Evolutionary conservation across 31 red algal genomes (phyloP), one percentile per base, ranked within the genome.

Genomic region (Bonnemaisonia californica): DNA sequence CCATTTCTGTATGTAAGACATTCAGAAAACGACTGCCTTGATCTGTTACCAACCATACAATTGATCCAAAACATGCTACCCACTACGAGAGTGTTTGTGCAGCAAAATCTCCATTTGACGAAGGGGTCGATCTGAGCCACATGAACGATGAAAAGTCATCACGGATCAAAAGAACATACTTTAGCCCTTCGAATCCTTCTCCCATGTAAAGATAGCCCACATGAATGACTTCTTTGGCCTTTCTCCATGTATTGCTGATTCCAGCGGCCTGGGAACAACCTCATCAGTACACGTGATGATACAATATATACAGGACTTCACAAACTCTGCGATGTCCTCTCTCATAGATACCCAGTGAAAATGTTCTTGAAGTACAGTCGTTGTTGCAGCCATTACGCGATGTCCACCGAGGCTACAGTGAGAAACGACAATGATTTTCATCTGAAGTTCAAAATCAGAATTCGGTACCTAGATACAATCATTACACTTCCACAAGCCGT

Each of bases 201-300:
- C 69, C 70, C 55, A 76, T 76, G 55, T 57, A 69, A 3, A 76
- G 42, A 30, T 56, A 87, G 29, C 77, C 83, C 38, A 77, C 66
- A 24, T 87, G 72, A 1, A 87, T 12, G 30, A 87, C 73, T 45
- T 87, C 83, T 36, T 87, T 87, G 82, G 54, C n/a, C 21, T 51
- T 16, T 2, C 33, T 1, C 22, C 82, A 62, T 86, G 69, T 13
- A 86, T 19, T 3, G 82, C 28, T 5, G 19, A 8, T 42, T 28
- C 55, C 3, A 82, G 42, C 1, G 64, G 62, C n/a, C 79, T 27
- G 3, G 79, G 63, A 3, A 82, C 27, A 4, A 26, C 24, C 13
- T 24, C 2, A 2, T 65, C 79, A 2, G 33, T 38, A 57, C 51
- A 57, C 5, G 79, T 11, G 2, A 65, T 5, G 2, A 80, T 4